A percentile compares a stretch with the other conserved stretches of the same genome.
phyloP scores from a whole-genome alignment of 73 alveolate genomes.

The Tetrahymena borealis region DNA sequence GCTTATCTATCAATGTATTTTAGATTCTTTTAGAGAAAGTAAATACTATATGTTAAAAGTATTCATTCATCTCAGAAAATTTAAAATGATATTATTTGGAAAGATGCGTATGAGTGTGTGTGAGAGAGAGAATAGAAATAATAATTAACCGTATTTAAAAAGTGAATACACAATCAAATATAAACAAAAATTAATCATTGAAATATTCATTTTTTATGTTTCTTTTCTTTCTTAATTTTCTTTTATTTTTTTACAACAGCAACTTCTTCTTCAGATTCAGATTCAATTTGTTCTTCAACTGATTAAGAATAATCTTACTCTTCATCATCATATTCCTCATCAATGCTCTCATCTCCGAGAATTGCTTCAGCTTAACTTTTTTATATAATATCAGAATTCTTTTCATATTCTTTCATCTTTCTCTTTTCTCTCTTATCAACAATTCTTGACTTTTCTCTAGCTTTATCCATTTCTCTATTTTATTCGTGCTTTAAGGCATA shows the following conservation, averaged over 20 bases:
- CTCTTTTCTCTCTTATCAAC: conserved; percentile 20
- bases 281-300: background rate
- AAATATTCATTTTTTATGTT: background rate
- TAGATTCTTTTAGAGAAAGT: no score
- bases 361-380: background rate
- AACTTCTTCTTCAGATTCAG: background rate
- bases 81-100: no score
- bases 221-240: background rate
- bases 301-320: background rate
- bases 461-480: conserved; percentile 21
- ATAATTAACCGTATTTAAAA: background rate
- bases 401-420: background rate
- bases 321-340: background rate
- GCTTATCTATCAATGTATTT: no score
- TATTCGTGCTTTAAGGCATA: conserved; percentile 7
- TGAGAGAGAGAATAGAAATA: no score
- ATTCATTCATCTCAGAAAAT: no score
- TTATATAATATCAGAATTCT: background rate
- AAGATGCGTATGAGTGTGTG: no score
- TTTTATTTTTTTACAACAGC: background rate
- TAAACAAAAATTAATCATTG: background rate
- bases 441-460: conserved; percentile 10
- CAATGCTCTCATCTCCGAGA: background rate
- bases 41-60: no score
- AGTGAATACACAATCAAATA: background rate